Evolutionary conservation across 2,329 filamentous ascomycete genomes (phyloP), one percentile per base, ranked within the genome.

Genomic region (Elsinoe batatas): DNA sequence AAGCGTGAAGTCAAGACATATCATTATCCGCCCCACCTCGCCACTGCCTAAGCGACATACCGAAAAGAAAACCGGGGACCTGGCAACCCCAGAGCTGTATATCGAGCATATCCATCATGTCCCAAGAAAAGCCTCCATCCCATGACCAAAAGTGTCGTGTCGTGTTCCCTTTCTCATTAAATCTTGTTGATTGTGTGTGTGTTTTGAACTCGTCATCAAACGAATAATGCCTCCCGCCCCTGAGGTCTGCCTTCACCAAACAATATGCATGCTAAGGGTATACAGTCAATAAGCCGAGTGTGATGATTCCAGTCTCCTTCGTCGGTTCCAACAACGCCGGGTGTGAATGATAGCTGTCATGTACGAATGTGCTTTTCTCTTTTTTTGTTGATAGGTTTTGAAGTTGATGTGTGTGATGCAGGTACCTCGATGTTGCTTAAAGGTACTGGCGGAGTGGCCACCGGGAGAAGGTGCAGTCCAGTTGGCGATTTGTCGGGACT

Each of bases 201-300:
- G 22, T 30, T 51, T 51, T 36, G 26, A 20, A 51, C 47, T 51
- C 47, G 33, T 11, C 47, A 35, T 51, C 47, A 33, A 30, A 30
- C 26, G 8, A 30, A 7, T 7, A 8, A 30, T 30, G 7, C 8
- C 8, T 7, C 7, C 26, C 26, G 26, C 47, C 33, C n/a, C n/a
- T n/a, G n/a, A 15, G 18, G 11, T 20, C 8, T 12, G 35, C 17
- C 26, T 30, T 3, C 3, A 32, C 47, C 32, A 51, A 38, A 18
- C 22, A 53, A 54, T 44, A 42, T 54, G 51, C 51, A 54, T 43
- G 51, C 33, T 20, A 42, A 54, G 51, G 51, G 51, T 54, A 54
- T 54, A 54, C 51, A 36, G n/a, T 15, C 47, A n/a, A 35, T 33
- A 33, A 36, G 37, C 26, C 26, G 17, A 22, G 10, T 51, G 11